phyloP scores from a whole-genome alignment of 768 basidiomycete genomes.

The Tricholoma bakamatsutake region DNA sequence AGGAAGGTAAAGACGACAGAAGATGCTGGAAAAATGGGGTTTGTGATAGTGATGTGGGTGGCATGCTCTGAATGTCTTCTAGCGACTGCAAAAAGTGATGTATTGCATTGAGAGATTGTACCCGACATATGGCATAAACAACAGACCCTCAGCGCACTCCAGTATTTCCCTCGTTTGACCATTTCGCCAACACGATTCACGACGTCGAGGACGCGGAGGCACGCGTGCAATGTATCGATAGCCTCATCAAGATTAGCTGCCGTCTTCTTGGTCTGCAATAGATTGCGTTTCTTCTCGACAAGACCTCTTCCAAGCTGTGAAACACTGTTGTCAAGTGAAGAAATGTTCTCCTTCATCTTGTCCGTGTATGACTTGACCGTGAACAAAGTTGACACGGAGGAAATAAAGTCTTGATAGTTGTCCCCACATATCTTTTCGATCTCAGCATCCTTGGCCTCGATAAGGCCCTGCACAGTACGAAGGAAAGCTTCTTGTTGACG shows the following conservation, averaged over 20 bases:
- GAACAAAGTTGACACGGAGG: slow-evolving; percentile 93
- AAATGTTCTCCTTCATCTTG: slow-evolving; percentile 87
- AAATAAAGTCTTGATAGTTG: slow-evolving; percentile 97
- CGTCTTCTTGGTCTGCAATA: slow-evolving; percentile 89
- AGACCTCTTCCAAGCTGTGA: slow-evolving; percentile 82
- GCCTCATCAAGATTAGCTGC: slow-evolving; percentile 94
- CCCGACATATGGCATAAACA: slow-evolving; percentile 26
- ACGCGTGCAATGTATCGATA: slow-evolving; percentile 92
- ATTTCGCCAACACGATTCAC: slow-evolving; percentile 90
- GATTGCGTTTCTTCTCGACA: slow-evolving; percentile 88
- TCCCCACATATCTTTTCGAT: slow-evolving; percentile 95
- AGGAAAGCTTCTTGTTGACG: slow-evolving; percentile 88
- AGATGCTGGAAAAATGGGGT: slow-evolving; percentile 93
- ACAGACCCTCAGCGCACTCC: slow-evolving; percentile 92
- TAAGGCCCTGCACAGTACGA: slow-evolving; percentile 77
- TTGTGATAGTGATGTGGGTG: slow-evolving; percentile 81
- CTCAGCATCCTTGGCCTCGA: slow-evolving; percentile 91
- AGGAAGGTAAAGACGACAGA: slow-evolving; percentile 84
- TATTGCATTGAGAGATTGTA: slow-evolving; percentile 24
- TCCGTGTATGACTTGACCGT: slow-evolving; percentile 95
- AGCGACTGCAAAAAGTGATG: slow-evolving; percentile 59
- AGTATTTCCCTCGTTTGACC: slow-evolving; percentile 91
- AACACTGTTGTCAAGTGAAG: slow-evolving; percentile 82
- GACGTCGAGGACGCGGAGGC: slow-evolving; percentile 87
- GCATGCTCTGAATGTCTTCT: slow-evolving; percentile 91